A percentile compares a stretch with the other conserved stretches of the same genome.
Evolutionary conservation across 2,329 filamentous ascomycete species (phyloP).

Genomic region (Niveomyces coronatus): DNA sequence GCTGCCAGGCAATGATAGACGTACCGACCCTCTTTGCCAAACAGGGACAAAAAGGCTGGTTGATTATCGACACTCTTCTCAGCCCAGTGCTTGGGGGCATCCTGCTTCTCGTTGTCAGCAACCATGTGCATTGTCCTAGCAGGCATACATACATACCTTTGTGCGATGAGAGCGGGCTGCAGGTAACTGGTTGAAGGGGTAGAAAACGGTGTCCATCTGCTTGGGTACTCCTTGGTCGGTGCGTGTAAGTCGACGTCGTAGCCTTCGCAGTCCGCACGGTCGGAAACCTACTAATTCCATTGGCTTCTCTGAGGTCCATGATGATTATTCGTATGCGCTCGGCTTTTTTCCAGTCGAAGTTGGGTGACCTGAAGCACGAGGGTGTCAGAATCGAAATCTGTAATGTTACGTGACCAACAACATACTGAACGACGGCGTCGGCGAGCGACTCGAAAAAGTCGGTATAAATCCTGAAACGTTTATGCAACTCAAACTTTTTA

Average conservation of each 20-base stretch:
- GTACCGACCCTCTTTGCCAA: slow-evolving; percentile 31
- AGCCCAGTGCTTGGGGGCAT: slow-evolving; percentile 40
- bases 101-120: not conserved
- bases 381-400: slow-evolving; percentile 12
- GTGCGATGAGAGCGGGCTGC: not conserved
- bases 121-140: not conserved
- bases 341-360: slow-evolving; percentile 46
- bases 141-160: not conserved
- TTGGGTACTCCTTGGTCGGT: not conserved
- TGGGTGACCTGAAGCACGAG: slow-evolving; percentile 18
- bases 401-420: slow-evolving; percentile 20
- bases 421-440: slow-evolving; percentile 1
- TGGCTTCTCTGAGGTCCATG: slow-evolving; percentile 40
- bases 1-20: slow-evolving; percentile 3
- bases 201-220: slow-evolving; percentile 1
- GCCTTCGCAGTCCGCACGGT: not conserved
- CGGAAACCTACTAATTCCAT: slow-evolving; percentile 37
- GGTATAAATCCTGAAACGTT: not conserved
- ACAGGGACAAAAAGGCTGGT: slow-evolving; percentile 36
- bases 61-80: slow-evolving; percentile 49
- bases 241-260: not conserved
- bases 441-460: slow-evolving; percentile 3
- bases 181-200: slow-evolving; percentile 2
- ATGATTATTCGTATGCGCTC: slow-evolving; percentile 39
- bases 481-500: not conserved